Evolutionary conservation across 2,329 filamentous ascomycete species (phyloP), one percentile per base, ranked within the genome.

Genomic region (Neonectria faginata): DNA sequence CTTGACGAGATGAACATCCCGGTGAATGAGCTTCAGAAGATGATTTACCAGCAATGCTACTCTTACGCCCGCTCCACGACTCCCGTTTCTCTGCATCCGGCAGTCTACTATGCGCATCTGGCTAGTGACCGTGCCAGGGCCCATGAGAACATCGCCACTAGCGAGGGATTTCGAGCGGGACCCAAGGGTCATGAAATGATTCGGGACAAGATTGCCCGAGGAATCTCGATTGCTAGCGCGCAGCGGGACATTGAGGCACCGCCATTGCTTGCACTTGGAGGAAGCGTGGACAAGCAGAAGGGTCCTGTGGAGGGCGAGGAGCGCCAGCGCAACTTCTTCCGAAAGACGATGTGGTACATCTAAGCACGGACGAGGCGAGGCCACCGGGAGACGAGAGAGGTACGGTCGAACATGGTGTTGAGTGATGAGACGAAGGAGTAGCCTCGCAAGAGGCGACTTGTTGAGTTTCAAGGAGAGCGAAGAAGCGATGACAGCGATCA

Each of bases 21-120:
- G 1, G 84, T 90, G 0, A 89, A 92, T 45, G 85, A 90, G 2
- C 83, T 99, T 0, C 92, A 97, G 74, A 90, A 90, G 60, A 91
- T 98, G 87, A 91, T 98, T 22, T 98, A 98, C 73, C 91, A 97
- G 70, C 94, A 97, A 67, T 97, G 91, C 48, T 99, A 97, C 79
- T 93, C 97, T 60, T 99, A 97, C 75, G 90, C 91, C 60, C 89
- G 96, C 16, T 96, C 94, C 0, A 98, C 94, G 0, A 98, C 95
- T 0, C 93, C 96, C 0, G 94, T 99, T 0, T 97, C 94, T 0
- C 80, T 96, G 0, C 92, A 90, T 69, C 96, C 96, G 0, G 94
- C 96, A 0, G 91, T 98, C 0, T 99, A 99, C 84, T 99, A 99
- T 72, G 94, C 97, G 0, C 96, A 99, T 79, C 80, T 99, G 67